A percentile compares a stretch with the other conserved stretches of the same genome.
Conservation (phyloP, 257 asterid species). For the Knoxia roxburghii region DNA sequence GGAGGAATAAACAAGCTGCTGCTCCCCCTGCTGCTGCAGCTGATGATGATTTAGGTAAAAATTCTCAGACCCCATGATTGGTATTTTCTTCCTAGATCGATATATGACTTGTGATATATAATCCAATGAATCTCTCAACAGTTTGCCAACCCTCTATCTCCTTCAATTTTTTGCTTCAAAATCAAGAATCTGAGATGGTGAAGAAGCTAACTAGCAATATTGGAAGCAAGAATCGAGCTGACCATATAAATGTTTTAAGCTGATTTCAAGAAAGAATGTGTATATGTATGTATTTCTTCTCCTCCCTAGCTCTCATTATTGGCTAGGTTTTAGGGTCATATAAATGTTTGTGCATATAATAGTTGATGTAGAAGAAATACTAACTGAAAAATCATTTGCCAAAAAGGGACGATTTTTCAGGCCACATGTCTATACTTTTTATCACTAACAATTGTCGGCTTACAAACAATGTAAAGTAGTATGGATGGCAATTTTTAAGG, state of each 20-base stretch:
- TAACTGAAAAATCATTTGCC: conserved; percentile 4
- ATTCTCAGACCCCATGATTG: conserved; percentile 30
- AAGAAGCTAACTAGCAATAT: no score
- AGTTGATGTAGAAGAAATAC: no score
- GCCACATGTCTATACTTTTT: conserved; percentile 12
- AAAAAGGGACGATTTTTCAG: conserved; percentile 1
- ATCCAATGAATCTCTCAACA: conserved; percentile 11
- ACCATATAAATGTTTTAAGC: no score
- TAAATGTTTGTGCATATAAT: no score
- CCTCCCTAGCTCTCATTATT: no score
- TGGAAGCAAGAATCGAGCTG: no score
- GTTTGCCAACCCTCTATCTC: conserved; percentile 7
- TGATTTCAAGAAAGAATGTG: no score
- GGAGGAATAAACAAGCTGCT: conserved; percentile 15
- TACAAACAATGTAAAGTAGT: neutral
- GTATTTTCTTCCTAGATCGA: conserved; percentile 4
- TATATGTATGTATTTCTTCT: no score
- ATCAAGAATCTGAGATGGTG: neutral
- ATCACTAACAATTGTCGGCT: neutral
- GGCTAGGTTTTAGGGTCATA: no score
- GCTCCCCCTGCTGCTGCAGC: conserved; percentile 16
- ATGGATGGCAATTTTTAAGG: no score
- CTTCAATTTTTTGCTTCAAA: neutral
- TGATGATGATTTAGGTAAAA: conserved; percentile 21
- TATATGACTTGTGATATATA: no score